Evolutionary conservation across 2,329 filamentous ascomycete species (phyloP), one percentile per base, ranked within the genome.

Genomic region (Cryphonectria naterciae): DNA sequence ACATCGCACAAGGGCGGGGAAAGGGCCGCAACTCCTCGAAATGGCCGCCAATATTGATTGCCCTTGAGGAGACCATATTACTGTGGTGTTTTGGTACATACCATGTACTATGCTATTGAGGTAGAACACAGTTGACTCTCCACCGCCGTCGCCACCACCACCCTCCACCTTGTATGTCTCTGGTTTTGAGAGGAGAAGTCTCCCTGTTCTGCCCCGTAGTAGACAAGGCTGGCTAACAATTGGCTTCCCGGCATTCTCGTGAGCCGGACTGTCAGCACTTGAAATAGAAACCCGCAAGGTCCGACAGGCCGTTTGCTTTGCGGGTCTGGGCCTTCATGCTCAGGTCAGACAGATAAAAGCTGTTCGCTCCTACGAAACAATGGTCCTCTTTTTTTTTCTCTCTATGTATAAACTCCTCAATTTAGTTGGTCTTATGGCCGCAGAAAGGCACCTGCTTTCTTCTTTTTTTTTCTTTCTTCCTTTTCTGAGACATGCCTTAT

Each of bases 1-100:
- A 73, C 71, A 68, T 73, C 67, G 65, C 71, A 73, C 71, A 68
- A 67, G 71, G 43, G 69, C 66, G 71, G 71, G 71, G 68, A 46
- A 10, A 28, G 41, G 37, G n/a, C n/a, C 35, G 13, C 13, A 39
- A 15, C 41, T 13, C 11, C 25, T 58, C 19, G 28, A 28, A 58
- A 58, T 17, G 25, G 28, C 52, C 52, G 13, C 13, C 2, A 56
- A 28, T 32, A 28, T 32, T n/a, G 7, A 56, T 15, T 19, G 54
- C 25, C 54, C 13, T 28, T 19, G 25, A 19, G 54, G 25, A 17
- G 11, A 19, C 15, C 54, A 49, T 22, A 22, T 22, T 46, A 41
- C 37, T 37, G 32, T 32, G 32, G 32, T 37, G 11, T 11, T 39
- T 11, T 39, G 37, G 37, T 11, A 13, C 15, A 17, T 43, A 43